These are phyloP conservation scores for Tulasnella sp. DNA, from an alignment of 768 basidiomycete species.

Conservation along the genomic window DNA sequence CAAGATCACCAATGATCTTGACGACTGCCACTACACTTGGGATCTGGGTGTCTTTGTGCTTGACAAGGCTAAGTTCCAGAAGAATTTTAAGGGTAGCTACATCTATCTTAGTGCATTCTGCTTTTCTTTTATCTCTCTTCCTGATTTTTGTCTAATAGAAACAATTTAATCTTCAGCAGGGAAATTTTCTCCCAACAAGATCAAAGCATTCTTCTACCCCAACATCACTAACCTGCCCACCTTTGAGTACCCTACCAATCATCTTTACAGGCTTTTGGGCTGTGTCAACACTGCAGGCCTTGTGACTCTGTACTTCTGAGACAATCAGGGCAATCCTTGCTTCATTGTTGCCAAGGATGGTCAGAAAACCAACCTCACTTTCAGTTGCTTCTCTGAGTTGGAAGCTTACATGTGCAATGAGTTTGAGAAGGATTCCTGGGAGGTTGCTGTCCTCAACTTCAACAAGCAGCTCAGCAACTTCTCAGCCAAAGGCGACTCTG, in stretches of 20 bases:
- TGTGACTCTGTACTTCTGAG: slow-evolving; percentile 14
- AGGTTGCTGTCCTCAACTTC: slow-evolving; percentile 15
- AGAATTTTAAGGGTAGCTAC: slow-evolving; percentile 12
- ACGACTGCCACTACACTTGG: slow-evolving; percentile 22
- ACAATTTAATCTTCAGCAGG: slow-evolving; percentile 14
- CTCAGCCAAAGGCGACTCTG: slow-evolving; percentile 19
- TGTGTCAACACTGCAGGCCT: slow-evolving; percentile 15
- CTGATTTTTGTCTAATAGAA: slow-evolving; percentile 4
- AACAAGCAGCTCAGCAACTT: slow-evolving; percentile 10
- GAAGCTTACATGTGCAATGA: slow-evolving; percentile 16
- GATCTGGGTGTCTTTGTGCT: slow-evolving; percentile 23
- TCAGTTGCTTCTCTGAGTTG: slow-evolving; percentile 15
- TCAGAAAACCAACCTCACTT: slow-evolving; percentile 17
- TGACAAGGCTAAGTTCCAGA: neutral
- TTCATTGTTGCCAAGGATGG: slow-evolving; percentile 17
- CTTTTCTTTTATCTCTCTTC: slow-evolving; percentile 9
- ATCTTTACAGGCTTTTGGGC: slow-evolving; percentile 15
- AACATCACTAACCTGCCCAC: slow-evolving; percentile 15
- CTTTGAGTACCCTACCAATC: slow-evolving; percentile 14
- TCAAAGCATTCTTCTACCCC: slow-evolving; percentile 11
- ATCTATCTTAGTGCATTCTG: slow-evolving; percentile 23
- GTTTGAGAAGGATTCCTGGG: slow-evolving; percentile 8
- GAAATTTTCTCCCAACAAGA: slow-evolving; percentile 4
- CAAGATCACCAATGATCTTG: slow-evolving; percentile 21
- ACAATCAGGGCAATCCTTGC: slow-evolving; percentile 14